Evolutionary conservation across 2,329 filamentous ascomycete genomes (phyloP).

Genomic region (Ophiocordyceps camponoti-leonardi): DNA sequence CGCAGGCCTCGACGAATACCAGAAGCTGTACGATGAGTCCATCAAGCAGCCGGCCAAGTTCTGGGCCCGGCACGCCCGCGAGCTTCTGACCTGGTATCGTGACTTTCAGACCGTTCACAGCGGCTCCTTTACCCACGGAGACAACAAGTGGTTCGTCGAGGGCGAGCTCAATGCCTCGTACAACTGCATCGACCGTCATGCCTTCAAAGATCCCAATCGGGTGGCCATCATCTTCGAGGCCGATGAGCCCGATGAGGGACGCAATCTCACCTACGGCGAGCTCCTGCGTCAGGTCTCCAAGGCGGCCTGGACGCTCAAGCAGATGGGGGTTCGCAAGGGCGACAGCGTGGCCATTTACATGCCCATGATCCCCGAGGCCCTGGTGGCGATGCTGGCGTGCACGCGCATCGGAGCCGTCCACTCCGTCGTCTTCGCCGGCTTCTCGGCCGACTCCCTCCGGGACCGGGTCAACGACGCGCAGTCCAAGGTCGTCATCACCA

Average conservation of each 20-base stretch:
- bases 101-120: conserved; percentile 82
- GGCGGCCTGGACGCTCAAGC: conserved; percentile 73
- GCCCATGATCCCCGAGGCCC: conserved; percentile 94
- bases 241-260: conserved; percentile 74
- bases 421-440: conserved; percentile 95
- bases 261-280: conserved; percentile 83
- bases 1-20: conserved; percentile 47
- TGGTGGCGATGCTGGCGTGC: conserved; percentile 83
- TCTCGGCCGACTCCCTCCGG: conserved; percentile 88
- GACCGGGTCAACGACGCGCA: conserved; percentile 86
- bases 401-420: conserved; percentile 86
- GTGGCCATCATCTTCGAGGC: conserved; percentile 98
- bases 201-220: conserved; percentile 83
- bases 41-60: conserved; percentile 81
- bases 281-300: conserved; percentile 82
- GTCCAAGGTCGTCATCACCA: conserved; percentile 88
- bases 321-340: conserved; percentile 92
- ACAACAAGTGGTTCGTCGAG: conserved; percentile 89
- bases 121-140: conserved; percentile 61
- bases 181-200: conserved; percentile 95
- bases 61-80: conserved; percentile 73
- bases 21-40: conserved; percentile 60
- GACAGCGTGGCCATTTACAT: conserved; percentile 95
- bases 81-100: conserved; percentile 75
- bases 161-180: conserved; percentile 88